phyloP scores from a whole-genome alignment of 192 early-diverging fungal genomes.

The Phycomyces nitens region DNA sequence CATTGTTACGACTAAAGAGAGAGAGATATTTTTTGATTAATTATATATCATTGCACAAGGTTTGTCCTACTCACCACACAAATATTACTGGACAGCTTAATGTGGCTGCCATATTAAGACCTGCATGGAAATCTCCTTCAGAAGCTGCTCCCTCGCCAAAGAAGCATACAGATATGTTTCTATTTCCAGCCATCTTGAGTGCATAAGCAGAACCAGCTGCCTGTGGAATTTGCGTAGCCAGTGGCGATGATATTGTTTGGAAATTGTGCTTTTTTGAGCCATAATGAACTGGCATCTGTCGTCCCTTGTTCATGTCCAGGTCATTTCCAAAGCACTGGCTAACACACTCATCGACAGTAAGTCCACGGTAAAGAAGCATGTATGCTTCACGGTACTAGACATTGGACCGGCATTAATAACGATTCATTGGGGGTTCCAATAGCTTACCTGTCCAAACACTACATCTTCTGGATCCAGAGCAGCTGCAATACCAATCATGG shows the following conservation, averaged over 20 bases:
- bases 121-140: slow-evolving; percentile 98
- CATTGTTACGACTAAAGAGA: slow-evolving; percentile 86
- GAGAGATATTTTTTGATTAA: not conserved
- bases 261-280: slow-evolving; percentile 81
- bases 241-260: slow-evolving; percentile 94
- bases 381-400: slow-evolving; percentile 93
- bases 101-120: slow-evolving; percentile 95
- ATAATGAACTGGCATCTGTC: slow-evolving; percentile 99
- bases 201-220: slow-evolving; percentile 94
- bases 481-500: slow-evolving; percentile 86
- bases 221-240: slow-evolving; percentile 98
- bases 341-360: slow-evolving; percentile 91
- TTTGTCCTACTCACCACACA: slow-evolving; percentile 65
- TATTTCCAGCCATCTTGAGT: slow-evolving; percentile 74
- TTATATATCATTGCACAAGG: not conserved
- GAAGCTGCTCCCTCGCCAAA: slow-evolving; percentile 98
- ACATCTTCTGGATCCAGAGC: slow-evolving; percentile 83
- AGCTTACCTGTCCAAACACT: slow-evolving; percentile 85
- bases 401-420: not conserved
- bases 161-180: slow-evolving; percentile 85
- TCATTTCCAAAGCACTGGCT: slow-evolving; percentile 96
- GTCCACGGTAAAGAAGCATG: slow-evolving; percentile 91
- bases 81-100: slow-evolving; percentile 89
- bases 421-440: too few species aligned
- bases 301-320: slow-evolving; percentile 85